Evolutionary conservation across 2,329 filamentous ascomycete genomes (phyloP), one percentile per base, ranked within the genome.

Genomic region (Raffaelea arxii): DNA sequence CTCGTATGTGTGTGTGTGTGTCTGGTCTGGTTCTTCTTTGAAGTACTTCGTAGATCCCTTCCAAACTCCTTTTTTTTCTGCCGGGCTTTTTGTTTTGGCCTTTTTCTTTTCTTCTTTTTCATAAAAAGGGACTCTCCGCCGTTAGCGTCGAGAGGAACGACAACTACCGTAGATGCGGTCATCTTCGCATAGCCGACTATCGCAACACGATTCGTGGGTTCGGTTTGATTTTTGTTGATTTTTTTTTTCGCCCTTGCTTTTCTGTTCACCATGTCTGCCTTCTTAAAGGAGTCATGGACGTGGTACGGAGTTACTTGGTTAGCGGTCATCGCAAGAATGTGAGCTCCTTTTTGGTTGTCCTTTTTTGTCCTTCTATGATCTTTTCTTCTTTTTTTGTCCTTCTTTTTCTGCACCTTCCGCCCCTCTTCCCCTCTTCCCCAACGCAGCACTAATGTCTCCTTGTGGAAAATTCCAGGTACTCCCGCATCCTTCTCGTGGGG

Each of bases 271-370:
- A 47, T 47, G 46, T 24, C 46, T 16, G 35, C 41, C 16, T 43
- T 47, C n/a, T 4, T 32, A 9, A 22, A 3, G 18, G 46, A 47
- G 21, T 40, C 46, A 25, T 47, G 46, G 46, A 47, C 46, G 24
- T 47, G 46, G 46, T 47, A 47, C 21, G 41, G 35, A 2, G 41
- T 47, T 1, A 44, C 41, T 16, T 47, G 46, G 46, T 12, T 47
- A n/a, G 40, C 42, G 2, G 46, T 47, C 9, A 21, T 22, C 3
- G 25, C 36, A n/a, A 24, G 46, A 16, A 40, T 47, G 46, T 47
- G 23, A 30, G 45, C 23, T 3, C n/a, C 12, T 18, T n/a, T 3
- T 16, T 38, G 25, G 18, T 9, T 24, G 6, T n/a, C 25, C 30
- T 18, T 30, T 30, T 30, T 9, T 30, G 9, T 30, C 16, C 27